Evolutionary conservation across 2,329 filamentous ascomycete genomes (phyloP).

Genomic region (Paecilomyces formosus): DNA sequence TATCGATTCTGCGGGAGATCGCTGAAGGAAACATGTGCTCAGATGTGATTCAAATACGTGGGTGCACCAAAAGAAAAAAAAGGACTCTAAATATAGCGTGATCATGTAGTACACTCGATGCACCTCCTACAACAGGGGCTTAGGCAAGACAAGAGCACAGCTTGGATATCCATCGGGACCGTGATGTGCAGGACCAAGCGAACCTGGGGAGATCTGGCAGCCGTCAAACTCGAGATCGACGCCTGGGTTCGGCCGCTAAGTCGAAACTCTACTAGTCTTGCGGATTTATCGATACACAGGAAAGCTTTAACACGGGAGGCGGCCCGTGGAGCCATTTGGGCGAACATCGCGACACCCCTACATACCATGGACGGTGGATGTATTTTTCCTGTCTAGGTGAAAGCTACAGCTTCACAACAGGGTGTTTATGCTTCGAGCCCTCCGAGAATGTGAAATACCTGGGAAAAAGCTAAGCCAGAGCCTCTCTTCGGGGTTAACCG

Average conservation of each 20-base stretch:
- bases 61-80: not conserved
- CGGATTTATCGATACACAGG: not conserved
- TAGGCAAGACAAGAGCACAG: slow-evolving; percentile 8
- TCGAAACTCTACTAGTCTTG: not conserved
- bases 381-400: not conserved
- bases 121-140: not conserved
- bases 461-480: not conserved
- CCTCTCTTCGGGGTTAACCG: not conserved
- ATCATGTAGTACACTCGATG: not conserved
- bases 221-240: slow-evolving; percentile 1
- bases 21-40: not conserved
- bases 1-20: not conserved
- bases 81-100: not conserved
- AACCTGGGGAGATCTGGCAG: slow-evolving; percentile 2
- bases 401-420: not conserved
- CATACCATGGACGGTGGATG: not conserved
- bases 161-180: not conserved
- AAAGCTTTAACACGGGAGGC: not conserved
- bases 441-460: not conserved
- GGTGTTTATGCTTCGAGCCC: not conserved
- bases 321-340: not conserved
- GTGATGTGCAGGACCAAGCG: not conserved
- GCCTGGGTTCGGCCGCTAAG: not conserved
- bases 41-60: not conserved
- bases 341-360: not conserved